phyloP scores from a whole-genome alignment of 495 filamentous ascomycete species.

The Hypoxylon subgilvum region DNA sequence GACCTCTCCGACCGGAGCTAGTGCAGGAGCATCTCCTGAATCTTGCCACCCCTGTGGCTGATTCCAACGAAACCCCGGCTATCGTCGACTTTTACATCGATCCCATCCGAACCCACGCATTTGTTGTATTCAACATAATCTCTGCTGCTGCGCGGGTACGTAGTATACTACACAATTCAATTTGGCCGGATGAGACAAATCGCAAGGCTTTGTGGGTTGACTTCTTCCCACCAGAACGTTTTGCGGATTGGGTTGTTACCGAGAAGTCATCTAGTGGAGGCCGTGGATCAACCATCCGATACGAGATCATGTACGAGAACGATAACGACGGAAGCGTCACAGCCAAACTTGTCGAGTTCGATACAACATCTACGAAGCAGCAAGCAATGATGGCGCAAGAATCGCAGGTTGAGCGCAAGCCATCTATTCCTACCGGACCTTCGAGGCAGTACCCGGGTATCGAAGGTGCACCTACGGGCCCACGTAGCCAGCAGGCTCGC shows the following conservation, averaged over 20 bases:
- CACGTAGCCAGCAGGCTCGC: conserved; percentile 35
- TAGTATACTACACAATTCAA: conserved; percentile 71
- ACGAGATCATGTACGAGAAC: conserved; percentile 53
- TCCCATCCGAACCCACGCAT: conserved; percentile 83
- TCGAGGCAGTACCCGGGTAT: conserved; percentile 45
- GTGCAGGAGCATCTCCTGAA: conserved; percentile 71
- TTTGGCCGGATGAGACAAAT: conserved; percentile 87
- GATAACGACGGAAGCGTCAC: conserved; percentile 60
- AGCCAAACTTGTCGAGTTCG: conserved; percentile 57
- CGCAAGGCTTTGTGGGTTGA: conserved; percentile 88
- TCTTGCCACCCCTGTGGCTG: conserved; percentile 66
- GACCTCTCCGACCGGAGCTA: conserved; percentile 71
- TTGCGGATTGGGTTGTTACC: conserved; percentile 74
- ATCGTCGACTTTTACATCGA: conserved; percentile 80
- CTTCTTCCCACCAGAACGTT: conserved; percentile 79
- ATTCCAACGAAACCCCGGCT: conserved; percentile 55
- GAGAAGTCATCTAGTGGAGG: conserved; percentile 63
- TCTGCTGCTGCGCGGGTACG: conserved; percentile 80
- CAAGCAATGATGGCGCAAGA: conserved; percentile 22
- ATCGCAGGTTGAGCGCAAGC: conserved; percentile 31
- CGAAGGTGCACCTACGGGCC: conserved; percentile 52
- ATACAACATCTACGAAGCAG: conserved; percentile 26
- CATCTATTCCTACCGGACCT: conserved; percentile 49
- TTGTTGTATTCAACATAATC: conserved; percentile 71
- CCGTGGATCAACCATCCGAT: conserved; percentile 55